phyloP scores from a whole-genome alignment of 1,284 basidiomycete genomes.

The Cutaneotrichosporon dermatis region DNA sequence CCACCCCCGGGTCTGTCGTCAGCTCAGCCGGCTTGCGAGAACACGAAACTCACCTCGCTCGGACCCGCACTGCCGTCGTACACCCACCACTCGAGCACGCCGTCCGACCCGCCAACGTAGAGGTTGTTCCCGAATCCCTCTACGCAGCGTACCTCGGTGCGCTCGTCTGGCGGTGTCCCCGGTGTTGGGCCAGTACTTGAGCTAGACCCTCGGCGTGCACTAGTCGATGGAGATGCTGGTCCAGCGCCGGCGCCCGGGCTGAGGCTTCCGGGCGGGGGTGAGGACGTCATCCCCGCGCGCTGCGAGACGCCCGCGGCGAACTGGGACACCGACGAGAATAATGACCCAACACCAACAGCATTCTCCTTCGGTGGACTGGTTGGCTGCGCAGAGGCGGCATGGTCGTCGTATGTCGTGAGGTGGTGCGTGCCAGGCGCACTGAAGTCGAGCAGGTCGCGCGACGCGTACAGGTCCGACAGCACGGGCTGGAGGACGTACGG shows the following conservation, averaged over 20 bases:
- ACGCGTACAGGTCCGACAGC: slow-evolving; percentile 36
- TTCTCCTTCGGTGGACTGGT: background rate
- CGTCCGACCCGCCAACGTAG: slow-evolving; percentile 48
- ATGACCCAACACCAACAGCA: slow-evolving; percentile 12
- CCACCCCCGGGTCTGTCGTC: slow-evolving; percentile 37
- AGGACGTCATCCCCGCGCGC: slow-evolving; percentile 14
- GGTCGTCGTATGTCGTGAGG: background rate
- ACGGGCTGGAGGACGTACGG: slow-evolving; percentile 42
- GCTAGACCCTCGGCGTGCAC: background rate
- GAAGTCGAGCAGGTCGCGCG: slow-evolving; percentile 43
- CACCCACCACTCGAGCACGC: slow-evolving; percentile 48
- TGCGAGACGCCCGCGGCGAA: slow-evolving; percentile 34
- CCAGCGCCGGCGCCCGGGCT: background rate
- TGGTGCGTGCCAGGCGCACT: slow-evolving; percentile 15
- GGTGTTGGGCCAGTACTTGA: background rate
- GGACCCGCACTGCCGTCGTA: slow-evolving; percentile 32
- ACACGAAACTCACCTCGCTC: slow-evolving; percentile 25
- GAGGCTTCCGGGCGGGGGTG: background rate
- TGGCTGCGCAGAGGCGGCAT: background rate
- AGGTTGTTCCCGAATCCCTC: slow-evolving; percentile 48
- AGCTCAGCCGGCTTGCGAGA: no score
- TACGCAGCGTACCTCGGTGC: slow-evolving; percentile 36
- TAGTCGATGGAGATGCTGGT: no score
- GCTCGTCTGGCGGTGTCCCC: no score
- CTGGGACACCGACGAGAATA: slow-evolving; percentile 38